Percentiles rank a stretch among this genome's conserved stretches.
Evolutionary conservation across 352 stramenopile genomes (phyloP).

Genomic region (Pythium plurisporium): DNA sequence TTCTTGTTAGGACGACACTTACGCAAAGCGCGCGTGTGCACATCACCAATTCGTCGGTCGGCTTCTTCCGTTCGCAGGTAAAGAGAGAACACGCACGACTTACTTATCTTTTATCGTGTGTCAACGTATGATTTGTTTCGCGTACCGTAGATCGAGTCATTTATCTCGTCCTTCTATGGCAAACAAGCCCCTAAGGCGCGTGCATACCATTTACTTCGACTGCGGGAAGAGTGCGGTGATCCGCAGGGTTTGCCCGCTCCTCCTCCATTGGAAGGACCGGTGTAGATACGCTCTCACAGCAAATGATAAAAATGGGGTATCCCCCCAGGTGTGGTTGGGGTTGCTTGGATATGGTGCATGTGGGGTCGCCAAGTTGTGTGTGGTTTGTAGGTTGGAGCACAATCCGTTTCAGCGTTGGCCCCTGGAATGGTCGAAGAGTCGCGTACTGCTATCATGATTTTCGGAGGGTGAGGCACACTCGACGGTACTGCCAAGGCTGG

Average conservation of each 20-base stretch:
- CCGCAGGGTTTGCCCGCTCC: conserved; percentile 7
- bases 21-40: conserved; percentile 62
- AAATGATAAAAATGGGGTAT: neutral
- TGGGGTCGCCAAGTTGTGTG: neutral
- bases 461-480: neutral
- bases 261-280: neutral
- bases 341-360: neutral
- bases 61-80: conserved; percentile 71
- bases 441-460: neutral
- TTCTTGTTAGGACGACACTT: conserved; percentile 47
- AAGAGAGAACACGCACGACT: too few relatives aligned
- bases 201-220: conserved; percentile 51
- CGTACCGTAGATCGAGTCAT: conserved; percentile 78
- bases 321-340: neutral
- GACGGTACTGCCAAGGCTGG: too few relatives aligned
- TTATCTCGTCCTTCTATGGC: conserved; percentile 63
- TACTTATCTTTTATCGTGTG: too few relatives aligned
- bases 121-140: too few relatives aligned
- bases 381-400: neutral
- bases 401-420: neutral
- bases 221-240: conserved; percentile 56
- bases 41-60: conserved; percentile 70
- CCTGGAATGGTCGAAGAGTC: too few relatives aligned
- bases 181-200: conserved; percentile 58
- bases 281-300: neutral